Conservation (phyloP, 176 grass and related monocot species). For the Sorghum bicolor region DNA sequence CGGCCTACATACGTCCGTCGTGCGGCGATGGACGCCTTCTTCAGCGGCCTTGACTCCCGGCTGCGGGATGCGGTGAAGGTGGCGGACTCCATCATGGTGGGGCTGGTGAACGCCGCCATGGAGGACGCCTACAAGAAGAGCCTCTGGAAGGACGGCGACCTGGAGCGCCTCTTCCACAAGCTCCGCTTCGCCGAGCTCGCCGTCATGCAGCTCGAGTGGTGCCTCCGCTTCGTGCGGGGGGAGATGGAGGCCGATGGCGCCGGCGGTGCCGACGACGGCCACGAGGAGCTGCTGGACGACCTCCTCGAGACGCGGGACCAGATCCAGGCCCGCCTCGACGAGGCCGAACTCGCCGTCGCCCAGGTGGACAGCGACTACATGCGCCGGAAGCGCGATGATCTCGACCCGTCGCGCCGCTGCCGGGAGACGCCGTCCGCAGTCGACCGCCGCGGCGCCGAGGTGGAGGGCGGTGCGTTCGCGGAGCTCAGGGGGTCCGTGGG, state of each 20-base stretch:
- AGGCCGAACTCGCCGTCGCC: conserved; percentile 48
- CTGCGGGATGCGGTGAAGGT: conserved; percentile 45
- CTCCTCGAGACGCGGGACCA: conserved; percentile 46
- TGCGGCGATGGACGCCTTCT: conserved; percentile 52
- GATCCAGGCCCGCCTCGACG: conserved; percentile 48
- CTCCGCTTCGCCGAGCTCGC: conserved; percentile 65
- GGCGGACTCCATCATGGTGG: conserved; percentile 69
- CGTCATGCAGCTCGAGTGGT: conserved; percentile 64
- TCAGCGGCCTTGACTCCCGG: conserved; percentile 40
- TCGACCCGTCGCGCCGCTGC: background rate
- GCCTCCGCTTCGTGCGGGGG: conserved; percentile 48
- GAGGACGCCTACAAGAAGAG: conserved; percentile 61
- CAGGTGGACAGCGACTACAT: conserved; percentile 53
- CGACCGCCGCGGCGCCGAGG: background rate
- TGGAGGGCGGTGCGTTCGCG: background rate
- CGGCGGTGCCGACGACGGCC: conserved; percentile 22
- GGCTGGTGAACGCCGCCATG: conserved; percentile 65
- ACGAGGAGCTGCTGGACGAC: conserved; percentile 36
- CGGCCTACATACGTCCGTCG: background rate
- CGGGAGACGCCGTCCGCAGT: background rate
- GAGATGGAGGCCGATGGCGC: conserved; percentile 38
- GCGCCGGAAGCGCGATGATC: conserved; percentile 40
- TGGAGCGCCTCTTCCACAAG: conserved; percentile 59
- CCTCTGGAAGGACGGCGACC: conserved; percentile 51
- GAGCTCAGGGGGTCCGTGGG: conserved; percentile 37